A percentile compares a stretch with the other conserved stretches of the same genome.
Conservation (phyloP, 2,329 filamentous ascomycete species). For the Rutstroemia sp. region DNA sequence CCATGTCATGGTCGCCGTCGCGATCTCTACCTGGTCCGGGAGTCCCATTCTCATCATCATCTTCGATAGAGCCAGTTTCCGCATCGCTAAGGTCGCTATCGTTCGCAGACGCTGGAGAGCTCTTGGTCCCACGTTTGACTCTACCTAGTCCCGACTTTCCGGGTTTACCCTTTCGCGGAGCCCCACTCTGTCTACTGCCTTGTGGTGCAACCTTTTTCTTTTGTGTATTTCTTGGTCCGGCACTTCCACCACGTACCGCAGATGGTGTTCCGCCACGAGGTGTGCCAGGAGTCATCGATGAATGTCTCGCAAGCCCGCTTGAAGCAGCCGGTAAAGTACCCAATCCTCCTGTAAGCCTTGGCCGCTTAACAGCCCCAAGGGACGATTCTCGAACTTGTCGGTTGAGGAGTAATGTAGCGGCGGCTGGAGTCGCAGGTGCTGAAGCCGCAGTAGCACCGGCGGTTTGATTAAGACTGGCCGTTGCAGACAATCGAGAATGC, state of each 20-base stretch:
- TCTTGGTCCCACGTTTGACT: slow-evolving; percentile 50
- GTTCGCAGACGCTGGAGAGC: slow-evolving; percentile 54
- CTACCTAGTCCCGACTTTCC: slow-evolving; percentile 54
- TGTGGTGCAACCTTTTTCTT: slow-evolving; percentile 30
- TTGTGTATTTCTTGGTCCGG: slow-evolving; percentile 44
- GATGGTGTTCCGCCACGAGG: slow-evolving; percentile 41
- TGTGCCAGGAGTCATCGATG: slow-evolving; percentile 55
- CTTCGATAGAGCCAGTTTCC: slow-evolving; percentile 46
- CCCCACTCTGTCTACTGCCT: slow-evolving; percentile 27
- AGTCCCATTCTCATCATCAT: slow-evolving; percentile 36
- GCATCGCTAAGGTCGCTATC: slow-evolving; percentile 61
- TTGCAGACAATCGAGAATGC: slow-evolving; percentile 18
- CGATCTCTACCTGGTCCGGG: slow-evolving; percentile 40
- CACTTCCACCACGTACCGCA: slow-evolving; percentile 45
- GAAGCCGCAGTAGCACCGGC: slow-evolving; percentile 33
- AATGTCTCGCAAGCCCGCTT: slow-evolving; percentile 53
- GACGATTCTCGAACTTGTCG: slow-evolving; percentile 51
- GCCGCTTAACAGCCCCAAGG: slow-evolving; percentile 48
- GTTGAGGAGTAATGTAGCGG: slow-evolving; percentile 51
- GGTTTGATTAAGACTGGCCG: slow-evolving; percentile 20
- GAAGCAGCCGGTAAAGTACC: slow-evolving; percentile 43
- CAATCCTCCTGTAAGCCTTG: slow-evolving; percentile 35
- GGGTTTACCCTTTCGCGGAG: slow-evolving; percentile 23
- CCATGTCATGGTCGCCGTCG: slow-evolving; percentile 44
- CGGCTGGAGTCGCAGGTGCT: slow-evolving; percentile 52